A percentile compares a stretch with the other conserved stretches of the same genome.
These are phyloP conservation scores for Withania somnifera DNA, from an alignment of 305 asterid genomes.

Conservation along the genomic window DNA sequence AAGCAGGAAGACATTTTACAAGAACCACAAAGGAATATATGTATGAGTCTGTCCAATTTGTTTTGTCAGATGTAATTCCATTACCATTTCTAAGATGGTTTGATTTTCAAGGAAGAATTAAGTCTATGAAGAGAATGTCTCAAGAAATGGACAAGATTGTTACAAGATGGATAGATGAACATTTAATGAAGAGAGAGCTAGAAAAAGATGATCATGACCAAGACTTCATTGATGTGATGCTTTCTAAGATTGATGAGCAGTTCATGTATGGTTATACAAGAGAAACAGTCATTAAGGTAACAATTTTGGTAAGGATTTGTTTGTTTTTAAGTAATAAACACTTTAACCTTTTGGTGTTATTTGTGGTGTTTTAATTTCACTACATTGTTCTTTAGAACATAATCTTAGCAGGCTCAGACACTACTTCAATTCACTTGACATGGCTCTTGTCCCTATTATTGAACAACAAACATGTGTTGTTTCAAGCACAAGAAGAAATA, in stretches of 20 bases:
- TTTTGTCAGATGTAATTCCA: neutral
- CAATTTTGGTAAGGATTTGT: neutral
- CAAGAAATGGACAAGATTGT: neutral
- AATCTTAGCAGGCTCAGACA: slow-evolving; percentile 31
- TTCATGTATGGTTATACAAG: neutral
- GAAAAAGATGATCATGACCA: neutral
- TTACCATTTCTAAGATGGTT: neutral
- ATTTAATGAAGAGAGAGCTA: neutral
- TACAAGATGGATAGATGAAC: neutral
- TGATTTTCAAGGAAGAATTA: neutral
- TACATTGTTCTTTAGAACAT: slow-evolving; percentile 18
- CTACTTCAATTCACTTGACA: slow-evolving; percentile 22
- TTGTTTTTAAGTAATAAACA: too few relatives aligned
- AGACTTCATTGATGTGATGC: neutral
- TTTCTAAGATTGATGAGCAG: neutral
- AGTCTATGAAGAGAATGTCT: neutral
- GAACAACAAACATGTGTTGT: slow-evolving; percentile 16
- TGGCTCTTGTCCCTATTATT: slow-evolving; percentile 37
- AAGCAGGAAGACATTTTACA: neutral
- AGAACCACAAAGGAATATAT: neutral
- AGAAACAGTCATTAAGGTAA: neutral
- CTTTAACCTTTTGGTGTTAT: neutral
- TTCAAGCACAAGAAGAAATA: slow-evolving; percentile 9
- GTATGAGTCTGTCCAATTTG: neutral
- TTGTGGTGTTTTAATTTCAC: neutral